phyloP scores from a whole-genome alignment of 495 filamentous ascomycete genomes.

The Mytilinidion resinicola region DNA sequence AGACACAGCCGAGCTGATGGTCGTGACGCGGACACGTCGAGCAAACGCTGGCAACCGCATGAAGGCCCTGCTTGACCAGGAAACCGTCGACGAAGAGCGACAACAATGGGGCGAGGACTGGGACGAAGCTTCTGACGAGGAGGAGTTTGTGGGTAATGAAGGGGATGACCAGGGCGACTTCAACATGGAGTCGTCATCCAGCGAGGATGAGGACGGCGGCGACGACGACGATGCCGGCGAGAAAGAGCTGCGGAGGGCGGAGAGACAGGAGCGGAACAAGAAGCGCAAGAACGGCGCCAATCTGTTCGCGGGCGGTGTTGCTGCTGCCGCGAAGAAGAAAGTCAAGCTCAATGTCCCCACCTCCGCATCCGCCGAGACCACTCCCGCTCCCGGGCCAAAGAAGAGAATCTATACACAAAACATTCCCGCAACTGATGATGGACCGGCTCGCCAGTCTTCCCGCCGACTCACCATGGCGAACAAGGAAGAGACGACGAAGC shows the following conservation, averaged over 20 bases:
- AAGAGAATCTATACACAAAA: constrained; percentile 94
- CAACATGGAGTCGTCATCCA: constrained; percentile 71
- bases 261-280: constrained; percentile 45
- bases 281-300: constrained; percentile 59
- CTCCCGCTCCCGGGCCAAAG: constrained; percentile 58
- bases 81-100: constrained; percentile 63
- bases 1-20: constrained; percentile 61
- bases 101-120: constrained; percentile 71
- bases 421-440: constrained; percentile 73
- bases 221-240: constrained; percentile 52
- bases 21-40: constrained; percentile 69
- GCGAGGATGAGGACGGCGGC: constrained; percentile 67
- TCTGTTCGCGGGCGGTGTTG: constrained; percentile 45
- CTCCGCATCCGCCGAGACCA: constrained; percentile 49
- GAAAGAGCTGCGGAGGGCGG: constrained; percentile 43
- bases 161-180: constrained; percentile 66
- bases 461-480: constrained; percentile 78
- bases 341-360: constrained; percentile 52
- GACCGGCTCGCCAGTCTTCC: constrained; percentile 73
- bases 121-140: constrained; percentile 57
- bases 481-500: constrained; percentile 72
- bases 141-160: constrained; percentile 71
- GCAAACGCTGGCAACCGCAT: constrained; percentile 82
- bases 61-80: constrained; percentile 59
- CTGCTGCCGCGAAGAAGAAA: constrained; percentile 53